Conservation (phyloP, 2,329 filamentous ascomycete genomes). For the Diaporthe longicolla region DNA sequence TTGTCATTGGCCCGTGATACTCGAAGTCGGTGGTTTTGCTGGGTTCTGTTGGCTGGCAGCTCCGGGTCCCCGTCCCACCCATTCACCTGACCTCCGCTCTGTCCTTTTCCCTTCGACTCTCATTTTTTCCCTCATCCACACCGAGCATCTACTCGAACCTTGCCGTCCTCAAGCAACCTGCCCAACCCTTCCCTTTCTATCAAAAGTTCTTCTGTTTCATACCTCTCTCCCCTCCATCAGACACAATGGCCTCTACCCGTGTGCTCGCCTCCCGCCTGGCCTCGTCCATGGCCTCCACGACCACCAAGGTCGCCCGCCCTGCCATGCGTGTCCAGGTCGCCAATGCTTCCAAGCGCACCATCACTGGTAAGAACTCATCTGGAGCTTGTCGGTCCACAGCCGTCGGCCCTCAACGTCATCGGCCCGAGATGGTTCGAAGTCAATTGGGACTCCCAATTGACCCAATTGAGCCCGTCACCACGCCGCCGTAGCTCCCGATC, state of each 20-base stretch:
- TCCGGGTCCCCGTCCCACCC: conserved; percentile 43
- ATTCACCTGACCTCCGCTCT: conserved; percentile 46
- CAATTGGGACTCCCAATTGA: conserved; percentile 55
- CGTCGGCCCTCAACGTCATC: conserved; percentile 42
- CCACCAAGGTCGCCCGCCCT: conserved; percentile 83
- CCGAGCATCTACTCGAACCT: conserved; percentile 48
- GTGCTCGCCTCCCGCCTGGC: conserved; percentile 84
- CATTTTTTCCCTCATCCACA: conserved; percentile 44
- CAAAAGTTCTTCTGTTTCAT: conserved; percentile 58
- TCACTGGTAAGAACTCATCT: conserved; percentile 70
- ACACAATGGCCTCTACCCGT: conserved; percentile 85
- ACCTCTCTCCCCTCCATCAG: conserved; percentile 63
- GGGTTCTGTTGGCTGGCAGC: conserved; percentile 44
- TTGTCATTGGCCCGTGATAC: conserved; percentile 50
- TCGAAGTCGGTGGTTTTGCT: conserved; percentile 45
- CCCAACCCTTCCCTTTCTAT: conserved; percentile 51
- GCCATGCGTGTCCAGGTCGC: conserved; percentile 75
- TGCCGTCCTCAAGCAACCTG: conserved; percentile 44
- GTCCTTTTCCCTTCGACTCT: conserved; percentile 49
- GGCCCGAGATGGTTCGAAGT: conserved; percentile 32
- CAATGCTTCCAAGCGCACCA: conserved; percentile 81
- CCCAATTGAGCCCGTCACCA: conserved; percentile 36
- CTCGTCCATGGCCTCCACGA: conserved; percentile 81
- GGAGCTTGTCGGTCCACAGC: conserved; percentile 43
- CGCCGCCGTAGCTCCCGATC: conserved; percentile 33